Conservation (phyloP, 768 basidiomycete species). For the Piloderma croceum region DNA sequence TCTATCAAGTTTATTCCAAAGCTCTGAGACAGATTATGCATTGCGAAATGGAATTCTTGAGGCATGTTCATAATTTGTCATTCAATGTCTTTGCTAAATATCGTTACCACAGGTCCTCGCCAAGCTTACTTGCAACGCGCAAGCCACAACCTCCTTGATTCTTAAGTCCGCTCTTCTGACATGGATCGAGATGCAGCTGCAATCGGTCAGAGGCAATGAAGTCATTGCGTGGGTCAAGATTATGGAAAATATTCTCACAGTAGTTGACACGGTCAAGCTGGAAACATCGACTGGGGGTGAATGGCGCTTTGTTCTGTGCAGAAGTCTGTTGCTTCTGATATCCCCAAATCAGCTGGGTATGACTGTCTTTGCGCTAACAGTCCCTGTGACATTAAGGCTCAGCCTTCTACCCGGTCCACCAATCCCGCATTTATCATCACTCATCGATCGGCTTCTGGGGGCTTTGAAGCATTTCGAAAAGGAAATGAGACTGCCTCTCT, state of each 20-base stretch:
- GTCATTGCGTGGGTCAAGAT: conserved; percentile 59
- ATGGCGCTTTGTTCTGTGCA: conserved; percentile 52
- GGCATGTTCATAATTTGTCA: conserved; percentile 35
- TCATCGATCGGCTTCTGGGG: conserved; percentile 26
- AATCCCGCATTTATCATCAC: conserved; percentile 19
- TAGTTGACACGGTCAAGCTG: conserved; percentile 46
- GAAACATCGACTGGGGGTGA: conserved; percentile 50
- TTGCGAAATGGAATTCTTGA: conserved; percentile 61
- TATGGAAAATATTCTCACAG: conserved; percentile 54
- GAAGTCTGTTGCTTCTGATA: conserved; percentile 43
- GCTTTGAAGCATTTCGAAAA: conserved; percentile 28
- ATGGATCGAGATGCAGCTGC: conserved; percentile 80
- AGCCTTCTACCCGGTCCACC: conserved; percentile 27
- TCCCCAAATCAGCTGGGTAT: conserved; percentile 10
- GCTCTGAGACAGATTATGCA: conserved; percentile 45
- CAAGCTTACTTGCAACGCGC: conserved; percentile 62
- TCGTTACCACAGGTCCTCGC: conserved; percentile 53
- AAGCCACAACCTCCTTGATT: conserved; percentile 66
- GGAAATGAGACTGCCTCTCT: conserved; percentile 1
- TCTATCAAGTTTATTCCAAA: conserved; percentile 75
- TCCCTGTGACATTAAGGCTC: conserved; percentile 31
- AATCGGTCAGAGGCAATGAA: conserved; percentile 31
- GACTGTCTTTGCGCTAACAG: conserved; percentile 18
- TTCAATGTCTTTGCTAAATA: not conserved
- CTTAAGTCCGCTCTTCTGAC: conserved; percentile 65